phyloP scores from a whole-genome alignment of 805 yeast genomes.

The Spathaspora sp. region DNA sequence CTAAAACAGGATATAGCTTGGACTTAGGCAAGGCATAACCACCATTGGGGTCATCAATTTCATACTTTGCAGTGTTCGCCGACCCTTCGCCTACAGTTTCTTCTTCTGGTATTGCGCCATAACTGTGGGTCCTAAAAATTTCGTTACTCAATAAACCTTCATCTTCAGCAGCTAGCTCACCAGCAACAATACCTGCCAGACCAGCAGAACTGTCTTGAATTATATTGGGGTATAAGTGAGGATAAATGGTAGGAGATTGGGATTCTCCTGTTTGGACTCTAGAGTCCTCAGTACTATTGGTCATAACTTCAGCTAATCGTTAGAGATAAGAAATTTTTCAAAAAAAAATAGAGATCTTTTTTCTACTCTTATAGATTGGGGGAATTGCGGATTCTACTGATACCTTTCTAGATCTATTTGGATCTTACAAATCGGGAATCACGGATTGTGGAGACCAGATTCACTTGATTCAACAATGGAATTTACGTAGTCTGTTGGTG shows the following conservation, averaged over 20 bases:
- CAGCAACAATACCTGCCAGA: constrained; percentile 30
- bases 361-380: too few species aligned
- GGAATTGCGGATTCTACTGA: too few species aligned
- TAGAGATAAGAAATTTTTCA: background rate
- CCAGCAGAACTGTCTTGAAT: constrained; percentile 31
- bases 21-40: constrained; percentile 28
- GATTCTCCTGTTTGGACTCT: background rate
- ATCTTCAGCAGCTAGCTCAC: constrained; percentile 35
- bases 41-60: constrained; percentile 11
- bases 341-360: too few species aligned
- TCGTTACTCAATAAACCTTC: constrained; percentile 14
- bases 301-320: background rate
- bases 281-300: background rate
- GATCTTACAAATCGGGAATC: background rate
- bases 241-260: background rate
- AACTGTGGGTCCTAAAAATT: constrained; percentile 10
- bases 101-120: constrained; percentile 14
- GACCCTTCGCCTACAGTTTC: constrained; percentile 5
- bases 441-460: background rate
- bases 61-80: constrained; percentile 2
- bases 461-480: too few species aligned
- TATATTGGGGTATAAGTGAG: constrained; percentile 12
- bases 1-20: constrained; percentile 26
- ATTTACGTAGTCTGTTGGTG: too few species aligned
- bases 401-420: too few species aligned